These are phyloP conservation scores for Musa beccarii DNA, from an alignment of 176 grass and related monocot species.

Conservation along the genomic window DNA sequence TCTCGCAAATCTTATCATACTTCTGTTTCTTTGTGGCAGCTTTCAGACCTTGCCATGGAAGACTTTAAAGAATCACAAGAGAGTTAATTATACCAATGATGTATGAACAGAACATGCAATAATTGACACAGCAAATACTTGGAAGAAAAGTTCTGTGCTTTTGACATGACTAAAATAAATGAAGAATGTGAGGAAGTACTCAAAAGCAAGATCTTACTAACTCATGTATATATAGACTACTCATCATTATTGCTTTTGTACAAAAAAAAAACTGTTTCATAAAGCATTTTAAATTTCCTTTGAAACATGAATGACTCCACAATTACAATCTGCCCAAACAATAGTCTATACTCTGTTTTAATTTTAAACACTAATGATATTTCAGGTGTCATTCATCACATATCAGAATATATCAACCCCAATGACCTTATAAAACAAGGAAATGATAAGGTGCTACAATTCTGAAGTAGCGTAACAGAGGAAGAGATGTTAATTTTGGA, in stretches of 20 bases:
- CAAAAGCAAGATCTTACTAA: not conserved
- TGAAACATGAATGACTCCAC: too few species aligned
- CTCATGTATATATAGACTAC: not conserved
- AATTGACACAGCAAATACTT: not conserved
- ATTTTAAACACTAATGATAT: too few species aligned
- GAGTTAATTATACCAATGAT: not conserved
- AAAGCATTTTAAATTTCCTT: too few species aligned
- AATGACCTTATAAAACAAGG: too few species aligned
- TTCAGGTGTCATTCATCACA: too few species aligned
- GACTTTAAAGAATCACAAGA: constrained; percentile 30
- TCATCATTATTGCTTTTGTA: too few species aligned
- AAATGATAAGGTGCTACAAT: constrained; percentile 51
- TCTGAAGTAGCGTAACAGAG: constrained; percentile 70
- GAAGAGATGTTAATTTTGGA: constrained; percentile 22
- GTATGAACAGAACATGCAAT: not conserved
- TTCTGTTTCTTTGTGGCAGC: constrained; percentile 74
- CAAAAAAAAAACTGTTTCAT: too few species aligned
- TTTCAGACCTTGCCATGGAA: constrained; percentile 75
- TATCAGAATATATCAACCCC: too few species aligned
- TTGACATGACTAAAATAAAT: not conserved
- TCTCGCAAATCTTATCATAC: constrained; percentile 77
- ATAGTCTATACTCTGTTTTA: too few species aligned
- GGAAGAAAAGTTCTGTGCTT: not conserved
- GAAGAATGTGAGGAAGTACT: not conserved
- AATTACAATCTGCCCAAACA: too few species aligned